These are phyloP conservation scores for Didymella segeticola DNA, from an alignment of 2,329 filamentous ascomycete species.

Conservation along the genomic window DNA sequence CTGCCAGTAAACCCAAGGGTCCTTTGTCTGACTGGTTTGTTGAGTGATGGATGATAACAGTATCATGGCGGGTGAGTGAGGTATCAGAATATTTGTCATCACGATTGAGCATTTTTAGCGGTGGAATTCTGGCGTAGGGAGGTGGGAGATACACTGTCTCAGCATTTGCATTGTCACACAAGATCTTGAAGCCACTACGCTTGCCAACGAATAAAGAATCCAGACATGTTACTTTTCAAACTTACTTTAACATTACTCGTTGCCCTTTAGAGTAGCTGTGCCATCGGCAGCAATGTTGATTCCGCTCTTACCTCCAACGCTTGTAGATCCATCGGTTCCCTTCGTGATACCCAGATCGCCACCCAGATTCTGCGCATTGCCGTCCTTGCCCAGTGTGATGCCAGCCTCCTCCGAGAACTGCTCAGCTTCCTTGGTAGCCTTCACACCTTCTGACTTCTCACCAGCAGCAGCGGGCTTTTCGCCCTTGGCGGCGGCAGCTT, in stretches of 20 bases:
- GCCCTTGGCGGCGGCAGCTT: constrained; percentile 19
- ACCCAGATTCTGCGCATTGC: constrained; percentile 38
- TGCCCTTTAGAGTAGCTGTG: constrained; percentile 25
- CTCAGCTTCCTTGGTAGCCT: constrained; percentile 41
- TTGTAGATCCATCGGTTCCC: constrained; percentile 41
- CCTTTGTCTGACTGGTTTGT: not conserved
- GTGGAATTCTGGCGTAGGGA: not conserved
- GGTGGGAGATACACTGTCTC: not conserved
- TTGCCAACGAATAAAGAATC: too few species aligned
- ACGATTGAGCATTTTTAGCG: not conserved
- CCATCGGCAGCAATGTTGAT: constrained; percentile 41
- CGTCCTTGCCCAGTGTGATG: constrained; percentile 33
- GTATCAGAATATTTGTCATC: not conserved
- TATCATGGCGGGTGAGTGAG: not conserved
- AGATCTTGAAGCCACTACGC: not conserved
- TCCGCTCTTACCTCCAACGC: constrained; percentile 39
- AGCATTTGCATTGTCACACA: not conserved
- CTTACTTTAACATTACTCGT: not conserved
- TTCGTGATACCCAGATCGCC: constrained; percentile 44
- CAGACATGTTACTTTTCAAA: not conserved
- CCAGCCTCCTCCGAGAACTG: constrained; percentile 38
- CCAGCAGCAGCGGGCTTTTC: constrained; percentile 27
- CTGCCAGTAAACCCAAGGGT: not conserved
- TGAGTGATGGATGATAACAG: not conserved
- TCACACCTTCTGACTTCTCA: constrained; percentile 32